A percentile compares a stretch with the other conserved stretches of the same genome.
Conservation (phyloP, 139 green algal species). For the Chlamydomonas applanata region DNA sequence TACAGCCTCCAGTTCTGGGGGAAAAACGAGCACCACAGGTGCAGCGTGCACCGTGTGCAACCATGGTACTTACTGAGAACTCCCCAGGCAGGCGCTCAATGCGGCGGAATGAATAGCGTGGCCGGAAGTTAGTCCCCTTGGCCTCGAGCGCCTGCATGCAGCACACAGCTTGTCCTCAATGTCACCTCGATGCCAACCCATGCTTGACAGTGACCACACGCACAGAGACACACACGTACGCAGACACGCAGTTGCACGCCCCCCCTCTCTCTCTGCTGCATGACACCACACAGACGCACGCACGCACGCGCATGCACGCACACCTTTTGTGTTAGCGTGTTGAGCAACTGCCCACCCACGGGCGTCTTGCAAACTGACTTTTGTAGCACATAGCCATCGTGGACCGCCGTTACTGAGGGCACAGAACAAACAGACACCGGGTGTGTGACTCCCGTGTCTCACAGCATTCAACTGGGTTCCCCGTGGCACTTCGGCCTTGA, state of each 20-base stretch:
- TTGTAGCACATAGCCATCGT: conserved; percentile 91
- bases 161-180: too few species aligned
- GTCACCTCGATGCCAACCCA: too few species aligned
- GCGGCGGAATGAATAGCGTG: conserved; percentile 78
- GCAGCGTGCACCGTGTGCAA: conserved; percentile 28
- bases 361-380: conserved; percentile 72
- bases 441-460: too few species aligned
- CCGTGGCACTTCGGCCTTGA: too few species aligned
- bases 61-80: conserved; percentile 54
- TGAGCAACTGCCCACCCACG: conserved; percentile 74
- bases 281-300: neutral
- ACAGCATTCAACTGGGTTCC: too few species aligned
- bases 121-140: conserved; percentile 54
- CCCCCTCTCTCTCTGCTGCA: neutral
- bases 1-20: too few species aligned
- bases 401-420: conserved; percentile 79
- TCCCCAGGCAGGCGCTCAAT: conserved; percentile 57
- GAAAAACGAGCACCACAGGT: neutral
- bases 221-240: neutral
- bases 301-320: neutral
- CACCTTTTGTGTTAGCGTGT: conserved; percentile 37
- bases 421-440: conserved; percentile 48
- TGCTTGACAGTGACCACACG: too few species aligned
- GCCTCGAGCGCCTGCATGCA: conserved; percentile 38
- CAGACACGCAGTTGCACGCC: neutral